phyloP scores from a whole-genome alignment of 495 filamentous ascomycete species.

The Aspergillus kassunensis region DNA sequence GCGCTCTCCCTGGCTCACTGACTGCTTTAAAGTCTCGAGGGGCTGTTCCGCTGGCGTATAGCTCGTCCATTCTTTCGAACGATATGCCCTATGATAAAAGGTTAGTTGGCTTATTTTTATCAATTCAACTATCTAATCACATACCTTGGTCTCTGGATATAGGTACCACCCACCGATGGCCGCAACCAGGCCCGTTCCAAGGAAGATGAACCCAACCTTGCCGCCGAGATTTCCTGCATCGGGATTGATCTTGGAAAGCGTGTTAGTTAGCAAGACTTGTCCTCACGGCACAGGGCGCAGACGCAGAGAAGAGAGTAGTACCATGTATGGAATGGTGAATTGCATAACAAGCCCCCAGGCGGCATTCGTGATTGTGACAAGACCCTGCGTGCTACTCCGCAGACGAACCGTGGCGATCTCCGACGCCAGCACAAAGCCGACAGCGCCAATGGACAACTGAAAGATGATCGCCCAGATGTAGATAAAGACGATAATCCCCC shows the following conservation, averaged over 20 bases:
- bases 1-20: too few relatives aligned
- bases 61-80: slow-evolving; percentile 17
- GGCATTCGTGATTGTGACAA: slow-evolving; percentile 22
- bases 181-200: slow-evolving; percentile 15
- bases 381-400: slow-evolving; percentile 18
- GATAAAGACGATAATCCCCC: slow-evolving; percentile 21
- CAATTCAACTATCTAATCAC: too few relatives aligned
- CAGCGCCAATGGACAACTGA: slow-evolving; percentile 20
- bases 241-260: slow-evolving; percentile 15
- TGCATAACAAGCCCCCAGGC: slow-evolving; percentile 21
- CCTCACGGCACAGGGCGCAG: not conserved
- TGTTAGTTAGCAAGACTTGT: not conserved
- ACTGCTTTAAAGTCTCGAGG: too few relatives aligned
- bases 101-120: too few relatives aligned
- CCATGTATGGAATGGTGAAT: slow-evolving; percentile 24
- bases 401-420: slow-evolving; percentile 21
- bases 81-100: not conserved
- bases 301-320: slow-evolving; percentile 6
- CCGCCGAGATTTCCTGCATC: slow-evolving; percentile 20
- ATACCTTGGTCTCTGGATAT: slow-evolving; percentile 21
- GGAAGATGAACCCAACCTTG: slow-evolving; percentile 21
- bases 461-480: slow-evolving; percentile 24
- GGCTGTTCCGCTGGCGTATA: too few relatives aligned
- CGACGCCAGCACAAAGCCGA: slow-evolving; percentile 20
- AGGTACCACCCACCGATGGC: slow-evolving; percentile 18